Evolutionary conservation across 2,329 filamentous ascomycete species (phyloP).

Genomic region (Xylaria sp.): DNA sequence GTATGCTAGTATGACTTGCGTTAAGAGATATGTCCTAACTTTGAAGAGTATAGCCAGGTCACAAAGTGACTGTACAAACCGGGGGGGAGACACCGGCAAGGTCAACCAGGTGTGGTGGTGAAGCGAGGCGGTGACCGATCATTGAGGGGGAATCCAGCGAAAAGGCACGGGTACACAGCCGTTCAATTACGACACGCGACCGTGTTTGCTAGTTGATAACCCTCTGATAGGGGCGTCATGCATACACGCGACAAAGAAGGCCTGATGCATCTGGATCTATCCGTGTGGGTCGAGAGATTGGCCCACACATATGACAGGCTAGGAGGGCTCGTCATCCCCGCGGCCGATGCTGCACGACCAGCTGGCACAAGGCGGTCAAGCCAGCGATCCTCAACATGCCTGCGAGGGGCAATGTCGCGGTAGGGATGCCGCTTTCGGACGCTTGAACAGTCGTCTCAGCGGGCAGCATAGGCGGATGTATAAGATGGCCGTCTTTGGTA

Average conservation of each 20-base stretch:
- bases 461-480: conserved; percentile 22
- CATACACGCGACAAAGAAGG: conserved; percentile 34
- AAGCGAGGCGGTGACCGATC: conserved; percentile 35
- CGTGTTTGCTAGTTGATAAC: conserved; percentile 19
- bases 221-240: conserved; percentile 28
- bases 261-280: conserved; percentile 35
- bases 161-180: conserved; percentile 11
- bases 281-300: conserved; percentile 37
- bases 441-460: conserved; percentile 22
- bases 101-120: conserved; percentile 30
- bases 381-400: conserved; percentile 26
- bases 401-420: conserved; percentile 34
- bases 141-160: conserved; percentile 11
- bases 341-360: conserved; percentile 40
- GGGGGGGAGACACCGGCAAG: conserved; percentile 15
- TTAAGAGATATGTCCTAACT: conserved; percentile 27
- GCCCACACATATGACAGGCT: conserved; percentile 32
- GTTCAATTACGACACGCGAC: conserved; percentile 12
- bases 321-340: conserved; percentile 27
- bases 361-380: conserved; percentile 39
- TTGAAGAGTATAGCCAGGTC: conserved; percentile 22
- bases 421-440: conserved; percentile 35
- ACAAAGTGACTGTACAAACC: conserved; percentile 4
- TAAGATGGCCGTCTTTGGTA: conserved; percentile 31
- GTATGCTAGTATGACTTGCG: conserved; percentile 36